Evolutionary conservation across 2,329 filamentous ascomycete species (phyloP).

Genomic region (Grosmannia serpens): DNA sequence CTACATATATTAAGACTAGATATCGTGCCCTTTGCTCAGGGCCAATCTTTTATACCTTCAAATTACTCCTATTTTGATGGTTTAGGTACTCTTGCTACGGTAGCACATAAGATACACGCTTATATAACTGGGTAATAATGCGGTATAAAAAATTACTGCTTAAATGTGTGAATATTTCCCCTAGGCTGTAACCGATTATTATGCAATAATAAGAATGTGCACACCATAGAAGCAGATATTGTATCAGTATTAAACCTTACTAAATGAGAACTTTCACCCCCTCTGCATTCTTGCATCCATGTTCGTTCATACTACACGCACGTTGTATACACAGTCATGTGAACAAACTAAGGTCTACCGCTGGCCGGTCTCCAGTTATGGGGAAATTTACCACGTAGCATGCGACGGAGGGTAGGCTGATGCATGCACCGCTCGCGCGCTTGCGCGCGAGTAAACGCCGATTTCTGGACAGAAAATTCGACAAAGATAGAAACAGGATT

Average conservation of each 20-base stretch:
- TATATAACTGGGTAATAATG: not conserved
- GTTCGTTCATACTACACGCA: not conserved
- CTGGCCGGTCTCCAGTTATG: not conserved
- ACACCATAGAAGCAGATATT: not conserved
- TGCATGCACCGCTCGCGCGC: slow-evolving; percentile 1
- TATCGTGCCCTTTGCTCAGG: not conserved
- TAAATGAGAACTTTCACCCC: not conserved
- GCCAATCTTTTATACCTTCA: not conserved
- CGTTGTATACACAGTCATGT: not conserved
- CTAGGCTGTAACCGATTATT: not conserved
- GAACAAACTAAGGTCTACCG: not conserved
- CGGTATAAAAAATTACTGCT: too few species aligned
- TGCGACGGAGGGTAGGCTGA: slow-evolving; percentile 1
- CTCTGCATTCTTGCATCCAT: not conserved
- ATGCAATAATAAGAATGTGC: not conserved
- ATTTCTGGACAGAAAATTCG: not conserved
- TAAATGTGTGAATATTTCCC: not conserved
- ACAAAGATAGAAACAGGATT: not conserved
- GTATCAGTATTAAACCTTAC: not conserved
- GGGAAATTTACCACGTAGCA: not conserved
- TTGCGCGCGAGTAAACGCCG: not conserved
- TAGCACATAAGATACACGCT: not conserved
- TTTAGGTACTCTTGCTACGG: not conserved
- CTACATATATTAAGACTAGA: not conserved
- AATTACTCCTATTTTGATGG: too few species aligned